Base-by-base conservation (phyloP, 495 filamentous ascomycete genomes). In the Penicillium soppii region DNA sequence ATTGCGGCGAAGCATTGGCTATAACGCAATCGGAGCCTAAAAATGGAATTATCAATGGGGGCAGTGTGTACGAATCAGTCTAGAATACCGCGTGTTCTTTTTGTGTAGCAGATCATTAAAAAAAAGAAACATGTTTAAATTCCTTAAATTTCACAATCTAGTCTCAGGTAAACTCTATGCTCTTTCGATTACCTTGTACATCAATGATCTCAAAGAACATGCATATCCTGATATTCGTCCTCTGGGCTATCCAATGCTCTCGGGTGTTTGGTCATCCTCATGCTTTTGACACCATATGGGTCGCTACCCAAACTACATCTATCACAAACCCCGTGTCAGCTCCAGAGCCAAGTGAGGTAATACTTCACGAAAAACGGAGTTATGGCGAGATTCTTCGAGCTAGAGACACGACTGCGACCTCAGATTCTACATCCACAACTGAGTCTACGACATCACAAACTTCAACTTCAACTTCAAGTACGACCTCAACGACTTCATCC, bases 351-450 rank as follows among this genome's bases (percentile, higher is more conserved):
- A 32, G 12, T 21, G 27, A 35, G 10, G 10, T 6, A 16, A 16
- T 36, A 0, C 3, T 27, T 1, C 16, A 40, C 4, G 33, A 38
- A 4, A 32, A 43, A 10, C 54, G 50, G 1, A 19, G 19, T 29
- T 29, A 41, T 15, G 46, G 42, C 23, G 32, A 39, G 10, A 37
- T 49, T 1, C 26, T 61, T 12, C 16, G 52, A 16, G 58, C 50
- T 32, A 52, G 58, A 33, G 54, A 52, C 22, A 61, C 60, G 5
- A 45, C 50, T 8, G 47, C 44, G 15, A 37, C 54, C n/a, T 43
- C 54, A 10, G 52, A 42, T 5, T 41, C 47, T 7, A 50, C 38
- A 23, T 47, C 52, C 19, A 41, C 56, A 33, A 44, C 47, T 0
- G 33, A 29, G 20, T 32, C 33, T 22, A 43, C 43, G 27, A 43